Evolutionary conservation across 2,329 filamentous ascomycete genomes (phyloP), one percentile per base, ranked within the genome.

Genomic region (Cercospora citrullina): DNA sequence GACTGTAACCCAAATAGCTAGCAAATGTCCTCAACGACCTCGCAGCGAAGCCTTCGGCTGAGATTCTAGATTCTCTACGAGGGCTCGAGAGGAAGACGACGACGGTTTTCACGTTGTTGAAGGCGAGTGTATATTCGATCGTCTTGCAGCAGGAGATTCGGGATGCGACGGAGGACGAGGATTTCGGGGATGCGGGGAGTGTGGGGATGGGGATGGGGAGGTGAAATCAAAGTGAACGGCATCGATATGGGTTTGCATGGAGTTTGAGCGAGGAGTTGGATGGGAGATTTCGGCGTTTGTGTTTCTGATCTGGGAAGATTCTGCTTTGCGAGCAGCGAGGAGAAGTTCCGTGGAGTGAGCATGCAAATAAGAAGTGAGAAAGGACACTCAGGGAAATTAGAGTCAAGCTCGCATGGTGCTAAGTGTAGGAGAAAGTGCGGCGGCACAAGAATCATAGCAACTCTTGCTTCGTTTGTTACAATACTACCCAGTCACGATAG

Each of bases 91-190:
- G 95, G 74, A 97, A 98, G 84, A 97, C 94, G 53, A 93, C 93
- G 73, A 84, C 97, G 64, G 94, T 97, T 23, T 98, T 96, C 80
- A 99, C 95, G 70, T 81, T 98, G 78, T 86, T 99, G 78, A 99
- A 99, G 84, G 94, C 95, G 18, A 98, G 94, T 80, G 95, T 99
- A 71, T 99, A 99, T 83, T 96, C 92, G 78, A 99, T 99, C 83
- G 94, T 99, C 69, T 80, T 99, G 83, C 94, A 99, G 86, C 94
- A 98, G 86, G 92, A 98, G 86, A 93, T 96, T 75, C 89, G 90
- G 71, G 91, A 90, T 80, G 91, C 87, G 60, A 84, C 85, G 36
- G 66, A 62, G 12, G 60, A 59, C 23, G 60, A 31, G 39, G 28
- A 21, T n/a, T 42, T n/a, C n/a, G 18, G 48, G 21, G 42, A 28